phyloP scores from a whole-genome alignment of 1,284 basidiomycete genomes.

The Moesziomyces parantarcticus region DNA sequence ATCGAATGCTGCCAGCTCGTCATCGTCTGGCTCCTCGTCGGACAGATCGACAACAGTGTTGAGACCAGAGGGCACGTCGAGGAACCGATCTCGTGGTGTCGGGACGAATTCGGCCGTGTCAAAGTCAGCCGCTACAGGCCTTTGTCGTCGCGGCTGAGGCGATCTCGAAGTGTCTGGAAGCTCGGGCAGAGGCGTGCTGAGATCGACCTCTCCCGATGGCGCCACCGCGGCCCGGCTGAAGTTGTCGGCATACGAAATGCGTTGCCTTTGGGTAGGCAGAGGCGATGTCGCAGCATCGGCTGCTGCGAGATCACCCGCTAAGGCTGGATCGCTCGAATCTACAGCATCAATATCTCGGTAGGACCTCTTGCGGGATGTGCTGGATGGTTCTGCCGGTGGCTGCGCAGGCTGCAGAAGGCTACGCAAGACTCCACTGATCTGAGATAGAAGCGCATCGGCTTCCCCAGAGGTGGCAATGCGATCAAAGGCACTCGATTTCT shows the following conservation, averaged over 20 bases:
- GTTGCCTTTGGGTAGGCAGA: conserved; percentile 23
- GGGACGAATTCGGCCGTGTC: conserved; percentile 23
- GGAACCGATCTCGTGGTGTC: conserved; percentile 18
- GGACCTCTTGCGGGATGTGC: conserved; percentile 22
- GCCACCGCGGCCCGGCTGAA: conserved; percentile 25
- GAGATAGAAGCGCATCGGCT: conserved; percentile 29
- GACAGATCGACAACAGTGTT: conserved; percentile 44
- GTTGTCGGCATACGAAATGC: conserved; percentile 41
- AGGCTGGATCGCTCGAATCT: conserved; percentile 2
- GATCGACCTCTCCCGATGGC: conserved; percentile 40
- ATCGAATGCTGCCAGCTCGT: conserved; percentile 14
- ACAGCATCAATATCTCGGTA: conserved; percentile 43
- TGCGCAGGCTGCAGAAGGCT: conserved; percentile 15
- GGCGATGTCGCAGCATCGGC: not conserved
- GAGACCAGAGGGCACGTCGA: conserved; percentile 36
- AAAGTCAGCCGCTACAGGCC: conserved; percentile 32
- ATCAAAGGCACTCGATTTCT: conserved; percentile 14
- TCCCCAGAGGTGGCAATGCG: conserved; percentile 27
- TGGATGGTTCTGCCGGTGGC: not conserved
- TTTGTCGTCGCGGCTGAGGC: conserved; percentile 6
- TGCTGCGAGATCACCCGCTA: conserved; percentile 12
- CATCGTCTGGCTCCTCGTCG: conserved; percentile 34
- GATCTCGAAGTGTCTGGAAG: conserved; percentile 15
- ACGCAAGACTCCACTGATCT: conserved; percentile 25
- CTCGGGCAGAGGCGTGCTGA: conserved; percentile 24